Evolutionary conservation across 495 filamentous ascomycete species (phyloP), one percentile per base, ranked within the genome.

Genomic region (Aspergillus cristatus): DNA sequence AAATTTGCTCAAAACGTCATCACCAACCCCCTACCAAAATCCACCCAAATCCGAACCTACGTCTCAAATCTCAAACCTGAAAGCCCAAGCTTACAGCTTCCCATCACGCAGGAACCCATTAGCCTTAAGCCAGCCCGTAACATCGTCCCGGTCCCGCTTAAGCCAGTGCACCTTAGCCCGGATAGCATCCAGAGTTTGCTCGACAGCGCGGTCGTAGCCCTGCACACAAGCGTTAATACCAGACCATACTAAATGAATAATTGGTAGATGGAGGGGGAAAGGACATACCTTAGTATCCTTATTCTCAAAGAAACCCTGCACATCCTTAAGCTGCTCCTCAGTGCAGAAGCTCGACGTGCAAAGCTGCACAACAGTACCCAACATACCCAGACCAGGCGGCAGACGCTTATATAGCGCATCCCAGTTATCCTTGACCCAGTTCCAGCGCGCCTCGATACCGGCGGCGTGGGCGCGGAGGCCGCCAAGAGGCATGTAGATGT

Each of bases 341-440:
- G 71, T 78, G 38, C 81, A 82, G 68, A 96, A 95, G 51, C 81
- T 78, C 3, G 79, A 77, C 15, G 86, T 91, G 52, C 78, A 85
- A 42, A 95, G 82, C 40, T 78, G 76, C 4, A 98, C 84, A 44
- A 97, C 75, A 7, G 75, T 76, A 20, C 89, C 83, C 41, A 97
- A 72, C 81, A 97, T 93, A 32, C 77, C 76, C 18, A 91, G 63
- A 22, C 78, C 76, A 18, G 91, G 84, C 35, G 90, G 86, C 13
- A 72, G 61, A 51, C 83, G 84, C 72, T 83, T 76, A 60, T 76
- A 71, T 20, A 97, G 63, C 14, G 69, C 66, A 8, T 84, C 81
- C 87, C 89, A 98, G 68, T 95, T 90, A 38, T 77, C 67, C 53
- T 79, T 83, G 65, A 93, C 69, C 84, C 85, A 97, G 31, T 43